Conservation (phyloP, 2,329 filamentous ascomycete genomes). For the Colletotrichum lentis region DNA sequence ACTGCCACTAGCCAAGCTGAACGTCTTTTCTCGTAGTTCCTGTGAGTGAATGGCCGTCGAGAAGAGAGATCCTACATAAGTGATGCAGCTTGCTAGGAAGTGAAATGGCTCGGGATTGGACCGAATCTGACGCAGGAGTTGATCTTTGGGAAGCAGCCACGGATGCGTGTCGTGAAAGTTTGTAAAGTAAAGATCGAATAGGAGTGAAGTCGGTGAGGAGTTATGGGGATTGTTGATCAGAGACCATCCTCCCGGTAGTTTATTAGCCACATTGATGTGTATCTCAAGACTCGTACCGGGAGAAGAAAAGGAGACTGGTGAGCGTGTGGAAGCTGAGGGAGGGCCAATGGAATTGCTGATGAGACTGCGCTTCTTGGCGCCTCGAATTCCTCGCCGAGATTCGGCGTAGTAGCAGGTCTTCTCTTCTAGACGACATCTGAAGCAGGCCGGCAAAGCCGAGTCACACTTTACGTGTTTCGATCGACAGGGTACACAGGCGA, state of each 20-base stretch:
- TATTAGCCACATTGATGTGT: conserved; percentile 39
- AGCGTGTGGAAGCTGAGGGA: conserved; percentile 11
- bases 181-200: conserved; percentile 44
- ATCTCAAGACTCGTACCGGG: conserved; percentile 39
- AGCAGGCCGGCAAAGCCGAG: conserved; percentile 49
- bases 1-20: conserved; percentile 45
- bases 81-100: conserved; percentile 47
- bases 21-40: conserved; percentile 46
- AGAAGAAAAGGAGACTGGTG: conserved; percentile 30
- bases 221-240: conserved; percentile 36
- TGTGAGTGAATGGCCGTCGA: conserved; percentile 43
- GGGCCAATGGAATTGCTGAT: conserved; percentile 43
- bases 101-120: conserved; percentile 32
- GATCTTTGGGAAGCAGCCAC: conserved; percentile 34
- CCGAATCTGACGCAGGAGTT: conserved; percentile 30
- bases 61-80: conserved; percentile 52
- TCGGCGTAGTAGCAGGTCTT: conserved; percentile 58
- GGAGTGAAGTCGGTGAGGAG: conserved; percentile 26
- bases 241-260: conserved; percentile 41
- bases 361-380: conserved; percentile 47
- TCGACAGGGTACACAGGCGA: conserved; percentile 58
- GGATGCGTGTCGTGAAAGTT: conserved; percentile 40
- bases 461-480: conserved; percentile 54
- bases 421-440: conserved; percentile 55
- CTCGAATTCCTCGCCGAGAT: conserved; percentile 56